Conservation (phyloP, 2,329 filamentous ascomycete genomes). For the Penicillium brasilianum region DNA sequence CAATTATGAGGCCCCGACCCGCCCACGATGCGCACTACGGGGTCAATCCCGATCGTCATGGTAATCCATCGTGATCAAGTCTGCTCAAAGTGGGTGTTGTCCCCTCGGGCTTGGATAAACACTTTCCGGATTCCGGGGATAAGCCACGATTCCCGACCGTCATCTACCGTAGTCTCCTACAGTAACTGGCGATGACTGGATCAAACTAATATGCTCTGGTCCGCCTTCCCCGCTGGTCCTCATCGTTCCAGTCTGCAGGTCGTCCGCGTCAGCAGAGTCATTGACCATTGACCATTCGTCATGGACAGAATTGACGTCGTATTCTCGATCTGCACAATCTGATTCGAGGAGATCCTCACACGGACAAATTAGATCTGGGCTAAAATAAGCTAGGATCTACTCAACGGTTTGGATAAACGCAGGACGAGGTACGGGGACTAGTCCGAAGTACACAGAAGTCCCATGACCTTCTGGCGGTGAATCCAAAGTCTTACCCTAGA, state of each 20-base stretch:
- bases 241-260: neutral
- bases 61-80: neutral
- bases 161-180: neutral
- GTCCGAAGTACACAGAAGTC: neutral
- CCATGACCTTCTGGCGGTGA: conserved; percentile 5
- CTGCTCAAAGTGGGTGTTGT: neutral
- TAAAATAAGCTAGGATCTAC: conserved; percentile 2
- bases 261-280: neutral
- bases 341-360: conserved; percentile 2
- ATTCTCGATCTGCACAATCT: neutral
- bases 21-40: neutral
- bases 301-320: neutral
- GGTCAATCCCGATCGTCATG: neutral
- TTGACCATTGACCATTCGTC: neutral
- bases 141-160: neutral
- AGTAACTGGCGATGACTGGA: neutral
- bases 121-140: neutral
- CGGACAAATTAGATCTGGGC: conserved; percentile 4
- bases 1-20: neutral
- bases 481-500: neutral
- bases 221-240: neutral
- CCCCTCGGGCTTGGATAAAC: neutral
- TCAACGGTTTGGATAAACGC: neutral
- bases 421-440: neutral
- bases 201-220: neutral